Evolutionary conservation across 1,284 basidiomycete genomes (phyloP).

Genomic region (Puccinia brachypodii): DNA sequence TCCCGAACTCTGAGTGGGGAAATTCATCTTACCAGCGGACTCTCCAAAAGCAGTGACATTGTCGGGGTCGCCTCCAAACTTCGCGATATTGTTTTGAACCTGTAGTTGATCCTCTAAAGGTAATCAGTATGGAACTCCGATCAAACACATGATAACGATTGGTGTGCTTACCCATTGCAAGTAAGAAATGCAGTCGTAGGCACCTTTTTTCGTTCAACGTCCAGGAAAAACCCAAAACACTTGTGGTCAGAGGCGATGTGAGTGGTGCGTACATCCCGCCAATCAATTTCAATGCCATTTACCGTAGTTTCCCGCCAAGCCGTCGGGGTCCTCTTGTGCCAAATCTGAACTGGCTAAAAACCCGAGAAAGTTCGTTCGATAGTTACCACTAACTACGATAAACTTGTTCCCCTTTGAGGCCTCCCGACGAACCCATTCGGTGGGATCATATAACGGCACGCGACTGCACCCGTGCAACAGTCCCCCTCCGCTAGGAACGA

Average conservation of each 20-base stretch:
- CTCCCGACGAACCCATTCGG: constrained; percentile 42
- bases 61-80: constrained; percentile 39
- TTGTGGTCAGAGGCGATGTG: background rate
- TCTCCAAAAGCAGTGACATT: constrained; percentile 45
- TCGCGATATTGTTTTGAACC: constrained; percentile 37
- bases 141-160: background rate
- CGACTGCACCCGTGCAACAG: background rate
- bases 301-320: constrained; percentile 45
- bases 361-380: constrained; percentile 29
- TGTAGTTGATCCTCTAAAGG: background rate
- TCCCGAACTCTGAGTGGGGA: background rate
- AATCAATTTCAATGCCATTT: background rate
- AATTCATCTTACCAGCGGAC: constrained; percentile 28
- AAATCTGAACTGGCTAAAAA: constrained; percentile 29
- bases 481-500: background rate
- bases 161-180: constrained; percentile 27
- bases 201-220: constrained; percentile 7
- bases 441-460: constrained; percentile 15
- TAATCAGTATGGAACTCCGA: background rate
- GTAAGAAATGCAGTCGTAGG: constrained; percentile 35
- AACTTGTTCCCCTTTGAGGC: constrained; percentile 9
- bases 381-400: constrained; percentile 40
- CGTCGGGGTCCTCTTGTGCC: constrained; percentile 20
- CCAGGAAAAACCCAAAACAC: too few relatives aligned
- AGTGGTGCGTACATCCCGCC: too few relatives aligned